phyloP scores from a whole-genome alignment of 1,284 basidiomycete species.

The Cryptococcus sp. region DNA sequence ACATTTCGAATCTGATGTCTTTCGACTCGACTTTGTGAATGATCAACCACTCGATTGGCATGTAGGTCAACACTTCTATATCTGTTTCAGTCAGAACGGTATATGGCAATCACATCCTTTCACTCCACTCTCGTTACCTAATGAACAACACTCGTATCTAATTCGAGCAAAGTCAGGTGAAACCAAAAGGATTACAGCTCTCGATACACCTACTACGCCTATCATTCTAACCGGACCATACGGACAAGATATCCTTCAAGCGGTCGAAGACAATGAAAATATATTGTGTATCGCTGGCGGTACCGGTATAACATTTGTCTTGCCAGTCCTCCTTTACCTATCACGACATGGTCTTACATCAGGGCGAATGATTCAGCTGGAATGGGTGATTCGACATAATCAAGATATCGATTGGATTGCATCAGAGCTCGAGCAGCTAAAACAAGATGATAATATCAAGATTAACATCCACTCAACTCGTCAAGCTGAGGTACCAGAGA shows the following conservation, averaged over 20 bases:
- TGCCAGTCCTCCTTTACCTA: constrained; percentile 24
- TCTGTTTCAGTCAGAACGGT: constrained; percentile 22
- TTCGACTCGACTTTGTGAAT: constrained; percentile 25
- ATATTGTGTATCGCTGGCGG: constrained; percentile 33
- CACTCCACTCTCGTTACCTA: constrained; percentile 27
- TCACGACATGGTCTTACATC: constrained; percentile 6
- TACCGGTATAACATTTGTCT: constrained; percentile 31
- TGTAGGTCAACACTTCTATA: constrained; percentile 33
- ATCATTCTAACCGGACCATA: constrained; percentile 31
- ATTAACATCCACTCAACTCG: constrained; percentile 18
- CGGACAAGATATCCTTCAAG: constrained; percentile 15
- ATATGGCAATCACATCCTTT: constrained; percentile 38
- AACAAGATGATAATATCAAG: constrained; percentile 6
- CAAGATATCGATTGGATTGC: constrained; percentile 23
- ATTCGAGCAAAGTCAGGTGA: constrained; percentile 27
- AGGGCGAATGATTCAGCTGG: constrained; percentile 14
- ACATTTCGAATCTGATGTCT: constrained; percentile 16
- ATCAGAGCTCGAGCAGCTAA: constrained; percentile 18
- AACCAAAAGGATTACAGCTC: constrained; percentile 15
- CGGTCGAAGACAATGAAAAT: constrained; percentile 9
- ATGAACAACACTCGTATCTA: constrained; percentile 17
- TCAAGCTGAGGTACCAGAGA: neutral
- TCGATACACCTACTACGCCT: constrained; percentile 9
- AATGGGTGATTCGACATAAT: constrained; percentile 24
- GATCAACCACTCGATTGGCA: constrained; percentile 9